Evolutionary conservation across 305 asterid genomes (phyloP), one percentile per base, ranked within the genome.

Genomic region (Salvia sclarea): DNA sequence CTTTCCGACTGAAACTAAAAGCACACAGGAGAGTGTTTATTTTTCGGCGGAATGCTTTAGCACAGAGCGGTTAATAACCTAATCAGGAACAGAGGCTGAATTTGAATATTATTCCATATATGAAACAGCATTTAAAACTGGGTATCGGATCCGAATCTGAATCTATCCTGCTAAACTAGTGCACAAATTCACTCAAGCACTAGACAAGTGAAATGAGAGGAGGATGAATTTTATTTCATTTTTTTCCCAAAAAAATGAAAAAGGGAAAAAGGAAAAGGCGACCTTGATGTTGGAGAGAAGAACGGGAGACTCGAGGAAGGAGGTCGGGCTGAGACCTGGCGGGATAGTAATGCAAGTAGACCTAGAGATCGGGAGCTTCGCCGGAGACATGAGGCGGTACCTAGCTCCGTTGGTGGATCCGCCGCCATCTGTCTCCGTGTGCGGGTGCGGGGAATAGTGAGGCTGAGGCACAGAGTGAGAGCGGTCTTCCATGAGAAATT

Each of bases 301-400:
- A 58, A 94, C 97, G 1, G 99, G 99, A 6, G 99, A 94, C 70
- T 94, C 99, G 60, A 91, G 97, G 44, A 94, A 86, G 56, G 98
- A 87, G 3, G 98, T 86, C 47, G 99, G 99, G 47, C 99, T 94
- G 78, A 87, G 95, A 14, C 98, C 96, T 25, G 99, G 96, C 12
- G 99, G 98, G 68, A 87, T 89, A 21, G 93, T 82, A 49, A 91
- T 82, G 77, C 90, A 83, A 63, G 95, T 62, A 0, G 99, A 85
- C 87, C 98, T 84, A 55, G 93, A 85, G 86, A 94, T 91, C 88
- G 98, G 98, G 71, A 94, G 98, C 89, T 94, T 89, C n/a, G 95
- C 93, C 67, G 98, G 99, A 37, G 97, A 94, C 96, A 91, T 79
- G 43, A 94, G 95, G 69, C 89, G 86, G 78, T 89, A 94, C 75